Percentiles rank a stretch among this genome's conserved stretches.
Evolutionary conservation across 768 basidiomycete species (phyloP).

Genomic region (Gymnopilus junonius): DNA sequence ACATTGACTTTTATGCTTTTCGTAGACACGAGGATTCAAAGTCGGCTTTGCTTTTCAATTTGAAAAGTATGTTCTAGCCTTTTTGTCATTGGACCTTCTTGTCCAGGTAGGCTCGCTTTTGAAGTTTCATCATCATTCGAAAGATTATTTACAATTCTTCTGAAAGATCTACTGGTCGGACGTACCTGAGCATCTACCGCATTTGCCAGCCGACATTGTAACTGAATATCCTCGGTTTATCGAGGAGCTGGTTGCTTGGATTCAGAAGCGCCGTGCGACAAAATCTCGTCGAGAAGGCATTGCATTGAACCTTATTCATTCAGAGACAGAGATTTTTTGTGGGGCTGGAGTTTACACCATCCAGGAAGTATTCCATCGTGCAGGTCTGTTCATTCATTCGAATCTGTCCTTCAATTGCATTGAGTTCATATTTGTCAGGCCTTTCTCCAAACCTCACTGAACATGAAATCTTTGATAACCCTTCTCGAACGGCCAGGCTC

Average conservation of each 20-base stretch:
- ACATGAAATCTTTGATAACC: not conserved
- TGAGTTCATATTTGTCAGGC: not conserved
- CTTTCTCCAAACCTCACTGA: not conserved
- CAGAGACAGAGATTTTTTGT: not conserved
- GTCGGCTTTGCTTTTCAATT: slow-evolving; percentile 11
- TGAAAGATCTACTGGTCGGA: no score
- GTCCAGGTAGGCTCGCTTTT: no score
- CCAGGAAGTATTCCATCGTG: not conserved
- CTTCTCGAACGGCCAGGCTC: not conserved
- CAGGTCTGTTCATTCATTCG: not conserved
- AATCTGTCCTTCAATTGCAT: not conserved
- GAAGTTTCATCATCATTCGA: no score
- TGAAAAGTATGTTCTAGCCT: slow-evolving; percentile 6
- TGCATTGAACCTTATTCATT: not conserved
- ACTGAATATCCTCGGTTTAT: not conserved
- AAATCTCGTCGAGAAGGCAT: not conserved
- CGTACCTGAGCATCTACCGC: not conserved
- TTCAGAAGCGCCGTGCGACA: not conserved
- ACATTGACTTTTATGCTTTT: not conserved
- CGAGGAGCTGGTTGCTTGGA: not conserved
- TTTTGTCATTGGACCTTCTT: slow-evolving; percentile 6
- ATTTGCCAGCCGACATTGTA: not conserved
- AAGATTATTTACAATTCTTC: no score
- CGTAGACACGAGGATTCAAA: slow-evolving; percentile 11
- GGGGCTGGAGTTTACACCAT: not conserved